Evolutionary conservation across 2,329 filamentous ascomycete genomes (phyloP), one percentile per base, ranked within the genome.

Genomic region (Volutella citrinella): DNA sequence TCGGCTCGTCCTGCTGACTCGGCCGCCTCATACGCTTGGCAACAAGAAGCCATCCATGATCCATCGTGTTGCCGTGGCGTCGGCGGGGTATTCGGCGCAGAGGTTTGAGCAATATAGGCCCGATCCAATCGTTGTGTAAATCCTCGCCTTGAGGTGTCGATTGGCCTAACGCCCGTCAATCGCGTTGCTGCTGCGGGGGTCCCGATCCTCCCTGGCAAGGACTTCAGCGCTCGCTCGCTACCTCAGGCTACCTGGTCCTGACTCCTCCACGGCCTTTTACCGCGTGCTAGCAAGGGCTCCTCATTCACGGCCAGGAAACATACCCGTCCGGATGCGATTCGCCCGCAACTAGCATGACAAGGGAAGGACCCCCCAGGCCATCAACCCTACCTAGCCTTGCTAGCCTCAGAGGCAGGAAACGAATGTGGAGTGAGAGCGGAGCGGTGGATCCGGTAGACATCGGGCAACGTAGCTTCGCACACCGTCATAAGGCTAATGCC

Each of bases 151-250:
- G 32, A 31, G 38, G 31, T 33, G 21, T 34, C 43, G 31, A 58
- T 58, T 58, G 55, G 55, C 42, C 43, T 40, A 30, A 34, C 29
- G 24, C 37, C 48, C 40, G 43, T 56, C 52, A 55, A 56, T 54
- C 49, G 46, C 33, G 50, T 46, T 46, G 35, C 41, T 48, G 49
- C 43, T n/a, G n/a, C 43, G 47, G 49, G 48, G 42, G 41, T 52
- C 33, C 37, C 37, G 36, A 43, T 43, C 35, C 28, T 22, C 16
- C 24, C 34, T 25, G 32, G 40, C 36, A n/a, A n/a, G n/a, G n/a
- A n/a, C n/a, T n/a, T n/a, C n/a, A n/a, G n/a, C n/a, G n/a, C n/a
- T n/a, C n/a, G n/a, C n/a, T n/a, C n/a, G n/a, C n/a, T n/a, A n/a
- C n/a, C n/a, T n/a, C n/a, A n/a, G n/a, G n/a, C n/a, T n/a, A n/a